A percentile compares a stretch with the other conserved stretches of the same genome.
Evolutionary conservation across 371 early-diverging fungal genomes (phyloP).

Genomic region (Vairimorpha necatrix): DNA sequence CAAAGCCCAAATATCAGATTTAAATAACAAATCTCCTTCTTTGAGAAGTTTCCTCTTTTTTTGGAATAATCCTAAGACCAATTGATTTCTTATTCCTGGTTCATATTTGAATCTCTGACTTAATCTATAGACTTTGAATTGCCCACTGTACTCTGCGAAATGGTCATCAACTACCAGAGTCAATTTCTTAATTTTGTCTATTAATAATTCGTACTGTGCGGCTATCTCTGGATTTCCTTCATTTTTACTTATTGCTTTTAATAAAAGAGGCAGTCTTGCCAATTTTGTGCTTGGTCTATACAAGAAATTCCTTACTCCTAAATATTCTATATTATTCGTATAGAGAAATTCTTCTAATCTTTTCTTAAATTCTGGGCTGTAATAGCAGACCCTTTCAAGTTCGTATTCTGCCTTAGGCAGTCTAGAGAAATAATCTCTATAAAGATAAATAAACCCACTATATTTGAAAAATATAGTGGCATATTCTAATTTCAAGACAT

Average conservation of each 20-base stretch:
- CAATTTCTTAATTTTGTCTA: constrained; percentile 31
- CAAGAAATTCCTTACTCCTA: constrained; percentile 63
- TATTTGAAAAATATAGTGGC: constrained; percentile 40
- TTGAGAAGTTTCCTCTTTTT: constrained; percentile 39
- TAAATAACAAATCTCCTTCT: constrained; percentile 43
- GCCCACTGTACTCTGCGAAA: constrained; percentile 35
- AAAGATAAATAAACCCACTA: constrained; percentile 22
- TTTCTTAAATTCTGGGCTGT: constrained; percentile 51
- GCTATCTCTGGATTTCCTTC: constrained; percentile 35
- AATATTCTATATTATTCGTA: constrained; percentile 41
- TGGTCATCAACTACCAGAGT: constrained; percentile 48
- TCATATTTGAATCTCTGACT: constrained; percentile 35
- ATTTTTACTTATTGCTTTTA: constrained; percentile 60
- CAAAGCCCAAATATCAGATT: not conserved
- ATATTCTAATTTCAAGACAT: constrained; percentile 45
- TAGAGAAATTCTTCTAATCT: constrained; percentile 46
- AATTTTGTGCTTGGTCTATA: constrained; percentile 60
- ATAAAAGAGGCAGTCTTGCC: constrained; percentile 58
- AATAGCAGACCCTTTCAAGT: constrained; percentile 39
- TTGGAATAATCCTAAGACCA: constrained; percentile 34
- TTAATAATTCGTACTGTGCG: constrained; percentile 25
- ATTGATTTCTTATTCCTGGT: constrained; percentile 12
- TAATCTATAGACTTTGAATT: constrained; percentile 56
- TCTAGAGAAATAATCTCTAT: constrained; percentile 39
- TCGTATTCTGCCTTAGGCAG: constrained; percentile 57